Percentiles rank a stretch among this genome's conserved stretches.
Evolutionary conservation across 1,284 basidiomycete genomes (phyloP).

Genomic region (Ganoderma lingzhi): DNA sequence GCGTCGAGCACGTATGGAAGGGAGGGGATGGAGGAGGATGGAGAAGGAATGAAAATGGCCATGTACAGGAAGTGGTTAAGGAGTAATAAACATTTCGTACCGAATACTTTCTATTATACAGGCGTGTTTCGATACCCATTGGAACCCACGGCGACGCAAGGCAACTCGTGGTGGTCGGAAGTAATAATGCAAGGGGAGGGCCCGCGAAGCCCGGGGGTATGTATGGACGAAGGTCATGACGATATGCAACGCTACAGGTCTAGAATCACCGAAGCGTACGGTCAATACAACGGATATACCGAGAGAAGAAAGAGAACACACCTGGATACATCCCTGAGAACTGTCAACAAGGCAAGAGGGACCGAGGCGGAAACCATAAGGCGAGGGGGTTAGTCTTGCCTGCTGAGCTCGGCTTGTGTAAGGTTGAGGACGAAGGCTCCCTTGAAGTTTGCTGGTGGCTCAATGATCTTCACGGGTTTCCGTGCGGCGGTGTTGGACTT

Average conservation of each 20-base stretch:
- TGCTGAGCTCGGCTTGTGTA: constrained; percentile 81
- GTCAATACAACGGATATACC: not conserved
- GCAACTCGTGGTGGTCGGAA: constrained; percentile 13
- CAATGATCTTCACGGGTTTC: constrained; percentile 73
- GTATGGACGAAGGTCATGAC: constrained; percentile 23
- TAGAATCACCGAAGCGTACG: constrained; percentile 1
- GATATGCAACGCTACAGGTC: constrained; percentile 19
- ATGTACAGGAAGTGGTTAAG: constrained; percentile 6
- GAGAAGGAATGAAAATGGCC: not conserved
- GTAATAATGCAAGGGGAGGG: constrained; percentile 27
- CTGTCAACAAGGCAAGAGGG: constrained; percentile 14
- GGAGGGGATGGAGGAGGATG: not conserved
- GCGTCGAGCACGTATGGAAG: not conserved
- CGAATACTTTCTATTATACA: constrained; percentile 32
- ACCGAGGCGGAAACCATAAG: not conserved
- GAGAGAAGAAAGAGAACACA: constrained; percentile 8
- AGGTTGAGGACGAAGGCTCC: constrained; percentile 78
- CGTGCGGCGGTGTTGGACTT: constrained; percentile 38
- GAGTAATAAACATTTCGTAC: constrained; percentile 22
- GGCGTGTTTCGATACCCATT: constrained; percentile 23
- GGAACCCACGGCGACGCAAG: constrained; percentile 4
- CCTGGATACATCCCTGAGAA: constrained; percentile 28
- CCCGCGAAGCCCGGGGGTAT: constrained; percentile 29
- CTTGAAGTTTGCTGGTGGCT: constrained; percentile 75
- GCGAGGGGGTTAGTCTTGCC: constrained; percentile 60